phyloP scores from a whole-genome alignment of 2,329 filamentous ascomycete genomes.

The Venturia oleaginea region DNA sequence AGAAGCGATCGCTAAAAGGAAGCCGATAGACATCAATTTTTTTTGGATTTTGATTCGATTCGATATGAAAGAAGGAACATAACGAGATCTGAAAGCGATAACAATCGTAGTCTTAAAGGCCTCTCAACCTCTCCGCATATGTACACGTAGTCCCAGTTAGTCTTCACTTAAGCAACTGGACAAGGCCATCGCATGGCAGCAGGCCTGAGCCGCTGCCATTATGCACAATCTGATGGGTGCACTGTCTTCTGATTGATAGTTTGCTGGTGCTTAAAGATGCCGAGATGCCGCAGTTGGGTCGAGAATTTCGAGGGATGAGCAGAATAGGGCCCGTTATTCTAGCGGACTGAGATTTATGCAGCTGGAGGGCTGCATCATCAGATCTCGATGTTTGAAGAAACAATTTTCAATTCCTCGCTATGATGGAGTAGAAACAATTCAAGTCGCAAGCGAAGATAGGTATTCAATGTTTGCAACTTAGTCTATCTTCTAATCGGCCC shows the following conservation, averaged over 20 bases:
- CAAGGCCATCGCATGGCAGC: not conserved
- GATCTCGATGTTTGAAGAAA: no score
- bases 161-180: not conserved
- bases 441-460: no score
- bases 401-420: no score
- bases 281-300: not conserved
- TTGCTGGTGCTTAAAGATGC: not conserved
- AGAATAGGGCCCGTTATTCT: not conserved
- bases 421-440: no score
- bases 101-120: no score
- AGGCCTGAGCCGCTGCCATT: not conserved
- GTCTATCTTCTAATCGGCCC: no score
- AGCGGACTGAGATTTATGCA: not conserved
- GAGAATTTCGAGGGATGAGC: not conserved
- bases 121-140: not conserved
- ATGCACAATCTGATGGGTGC: not conserved
- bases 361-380: not conserved
- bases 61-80: no score
- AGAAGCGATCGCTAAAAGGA: no score
- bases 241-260: not conserved
- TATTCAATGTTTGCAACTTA: no score
- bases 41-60: no score
- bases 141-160: not conserved
- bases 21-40: no score
- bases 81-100: no score